Base-by-base conservation (phyloP, 2,329 filamentous ascomycete species). In the Monosporascus sp. region DNA sequence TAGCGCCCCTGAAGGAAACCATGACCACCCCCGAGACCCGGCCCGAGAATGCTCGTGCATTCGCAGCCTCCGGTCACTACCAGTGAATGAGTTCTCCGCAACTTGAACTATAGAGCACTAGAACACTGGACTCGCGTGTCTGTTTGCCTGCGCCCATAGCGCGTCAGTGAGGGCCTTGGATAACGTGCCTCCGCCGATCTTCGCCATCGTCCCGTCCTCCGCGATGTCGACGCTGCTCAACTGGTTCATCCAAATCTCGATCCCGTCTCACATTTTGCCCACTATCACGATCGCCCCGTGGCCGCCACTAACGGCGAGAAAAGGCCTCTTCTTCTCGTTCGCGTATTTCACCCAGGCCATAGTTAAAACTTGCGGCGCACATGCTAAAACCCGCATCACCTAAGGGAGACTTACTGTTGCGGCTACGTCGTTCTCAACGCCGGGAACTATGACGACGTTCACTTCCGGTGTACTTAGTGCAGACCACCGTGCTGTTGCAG, bases 21-120 rank as follows among this genome's bases (percentile, higher is more conserved):
- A 62, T 81, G 76, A 4, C 82, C 81, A 51, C 82, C 82, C 3
- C 82, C 82, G 0, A 85, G 73, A 0, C 70, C 78, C 0, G 78
- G 79, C 0, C 75, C 77, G 1, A 77, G 56, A 41, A 70, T 17
- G 49, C 76, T 71, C 27, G 74, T 72, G 56, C 75, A 80, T 58
- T 77, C 75, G 55, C 76, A 79, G 2, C 61, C 65, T 50, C 72
- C 73, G 5, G 72, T 75, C 4, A 72, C 72, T 64, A 54, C 44
- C 6, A 17, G 24, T 18, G 31, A 8, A 45, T 46, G 41, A 31
- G 43, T 17, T 11, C 15, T 15, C 7, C 5, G 5, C 7, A 9
- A 17, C 24, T 37, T 7, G 17, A 20, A 22, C 11, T 18, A 9
- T n/a, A 2, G 39, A 18, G 25, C 5, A 6, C 5, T 22, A 17